phyloP scores from a whole-genome alignment of 139 green algal genomes.

The Volvox africanus region DNA sequence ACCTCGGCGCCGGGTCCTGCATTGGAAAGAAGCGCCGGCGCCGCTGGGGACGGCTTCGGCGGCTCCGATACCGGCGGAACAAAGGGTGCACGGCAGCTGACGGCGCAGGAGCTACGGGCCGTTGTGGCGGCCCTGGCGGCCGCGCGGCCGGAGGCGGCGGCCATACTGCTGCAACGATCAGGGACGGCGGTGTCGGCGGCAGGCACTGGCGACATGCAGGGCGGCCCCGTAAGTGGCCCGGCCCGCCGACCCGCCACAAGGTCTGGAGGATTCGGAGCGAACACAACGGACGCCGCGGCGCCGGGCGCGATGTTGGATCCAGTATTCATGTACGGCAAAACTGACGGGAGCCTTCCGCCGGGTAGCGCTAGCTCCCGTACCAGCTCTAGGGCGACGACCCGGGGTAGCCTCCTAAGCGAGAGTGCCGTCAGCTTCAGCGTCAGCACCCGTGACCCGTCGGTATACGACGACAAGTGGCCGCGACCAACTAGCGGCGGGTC shows the following conservation, averaged over 20 bases:
- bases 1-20: not conserved
- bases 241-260: not conserved
- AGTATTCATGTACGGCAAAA: not conserved
- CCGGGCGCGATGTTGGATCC: not conserved
- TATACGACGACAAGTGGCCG: conserved; percentile 5
- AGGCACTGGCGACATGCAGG: not conserved
- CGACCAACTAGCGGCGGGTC: not conserved
- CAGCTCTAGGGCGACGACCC: not conserved
- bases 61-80: not conserved
- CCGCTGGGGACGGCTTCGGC: not conserved
- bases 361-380: not conserved
- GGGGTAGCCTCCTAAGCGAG: not conserved
- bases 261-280: too few species aligned
- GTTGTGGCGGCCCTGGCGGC: conserved; percentile 24
- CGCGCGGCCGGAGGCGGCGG: not conserved
- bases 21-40: not conserved
- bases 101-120: not conserved
- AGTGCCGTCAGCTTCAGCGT: not conserved
- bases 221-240: not conserved
- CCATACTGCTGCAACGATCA: conserved; percentile 3
- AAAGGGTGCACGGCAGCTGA: not conserved
- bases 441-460: not conserved
- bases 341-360: not conserved
- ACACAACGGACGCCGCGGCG: not conserved
- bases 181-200: not conserved